Conservation (phyloP, 345 rosid species). For the Durio zibethinus region DNA sequence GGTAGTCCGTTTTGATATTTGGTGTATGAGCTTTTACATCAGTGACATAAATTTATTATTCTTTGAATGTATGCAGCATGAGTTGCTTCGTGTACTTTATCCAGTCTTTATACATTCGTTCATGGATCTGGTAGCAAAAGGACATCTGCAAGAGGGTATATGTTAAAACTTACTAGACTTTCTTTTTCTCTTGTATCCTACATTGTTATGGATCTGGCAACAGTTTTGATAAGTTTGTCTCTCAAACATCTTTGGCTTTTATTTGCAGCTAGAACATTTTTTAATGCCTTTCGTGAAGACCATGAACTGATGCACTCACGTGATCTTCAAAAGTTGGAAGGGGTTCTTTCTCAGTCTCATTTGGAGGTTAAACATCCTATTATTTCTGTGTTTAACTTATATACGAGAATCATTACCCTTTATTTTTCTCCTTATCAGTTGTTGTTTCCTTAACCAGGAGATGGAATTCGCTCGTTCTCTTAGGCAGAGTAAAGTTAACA, state of each 20-base stretch:
- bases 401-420: not conserved
- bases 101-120: slow-evolving; percentile 91
- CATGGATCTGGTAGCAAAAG: slow-evolving; percentile 87
- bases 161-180: slow-evolving; percentile 7
- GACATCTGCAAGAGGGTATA: slow-evolving; percentile 76
- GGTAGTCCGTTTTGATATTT: slow-evolving; percentile 33
- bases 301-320: slow-evolving; percentile 81
- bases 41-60: slow-evolving; percentile 7
- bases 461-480: slow-evolving; percentile 95
- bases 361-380: slow-evolving; percentile 58
- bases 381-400: not conserved
- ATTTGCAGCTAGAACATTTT: slow-evolving; percentile 64
- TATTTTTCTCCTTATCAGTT: not conserved
- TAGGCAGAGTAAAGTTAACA: slow-evolving; percentile 78
- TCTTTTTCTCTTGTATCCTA: slow-evolving; percentile 1
- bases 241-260: not conserved
- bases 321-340: slow-evolving; percentile 93
- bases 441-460: slow-evolving; percentile 48
- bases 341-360: slow-evolving; percentile 89
- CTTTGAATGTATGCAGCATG: slow-evolving; percentile 59
- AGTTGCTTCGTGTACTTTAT: slow-evolving; percentile 93
- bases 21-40: not conserved
- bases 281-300: slow-evolving; percentile 76
- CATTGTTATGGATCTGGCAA: not conserved
- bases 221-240: not conserved